Evolutionary conservation across 2,329 filamentous ascomycete species (phyloP), one percentile per base, ranked within the genome.

Genomic region (Epicoccum sorghinum): DNA sequence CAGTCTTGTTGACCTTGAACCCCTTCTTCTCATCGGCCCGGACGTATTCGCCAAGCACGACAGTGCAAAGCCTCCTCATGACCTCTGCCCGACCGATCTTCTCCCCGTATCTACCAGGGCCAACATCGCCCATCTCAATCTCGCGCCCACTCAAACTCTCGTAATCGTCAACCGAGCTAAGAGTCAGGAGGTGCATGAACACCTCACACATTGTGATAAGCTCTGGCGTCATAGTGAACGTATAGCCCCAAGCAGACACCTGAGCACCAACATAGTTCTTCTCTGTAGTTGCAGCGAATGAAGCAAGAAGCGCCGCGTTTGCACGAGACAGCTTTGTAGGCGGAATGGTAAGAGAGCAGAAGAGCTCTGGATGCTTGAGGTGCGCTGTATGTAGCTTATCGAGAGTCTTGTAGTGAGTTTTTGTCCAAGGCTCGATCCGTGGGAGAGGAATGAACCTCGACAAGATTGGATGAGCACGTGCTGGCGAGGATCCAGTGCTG

Each of bases 401-500:
- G 32, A 77, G 68, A 4, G 65, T 64, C 24, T 71, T 71, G 62
- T 74, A 77, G 56, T 77, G 75, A 0, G 74, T 75, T 35, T 71
- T 71, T 30, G 74, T 76, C 72, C 74, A 77, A 4, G 75, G 74
- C 38, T 74, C 67, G 14, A 71, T 36, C 25, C 66, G 68, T 7
- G 75, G 75, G 0, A 77, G 62, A 7, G 62, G 59, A 4, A 59
- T 44, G 44, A 69, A 62, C 37, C 66, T 62, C 12, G 58, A 39
- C 7, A 66, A 59, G 5, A 68, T 58, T 0, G 72, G 73, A 33
- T 73, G 71, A 2, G 54, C 57, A n/a, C 60, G 54, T 33, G 36
- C 6, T 8, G 58, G 30, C 5, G 33, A 52, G 2, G 55, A 51
- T 29, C 55, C 57, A 9, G 49, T 24, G 55, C 44, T 54, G 59